Evolutionary conservation across 2,329 filamentous ascomycete genomes (phyloP), one percentile per base, ranked within the genome.

Genomic region (Periconia sp.): DNA sequence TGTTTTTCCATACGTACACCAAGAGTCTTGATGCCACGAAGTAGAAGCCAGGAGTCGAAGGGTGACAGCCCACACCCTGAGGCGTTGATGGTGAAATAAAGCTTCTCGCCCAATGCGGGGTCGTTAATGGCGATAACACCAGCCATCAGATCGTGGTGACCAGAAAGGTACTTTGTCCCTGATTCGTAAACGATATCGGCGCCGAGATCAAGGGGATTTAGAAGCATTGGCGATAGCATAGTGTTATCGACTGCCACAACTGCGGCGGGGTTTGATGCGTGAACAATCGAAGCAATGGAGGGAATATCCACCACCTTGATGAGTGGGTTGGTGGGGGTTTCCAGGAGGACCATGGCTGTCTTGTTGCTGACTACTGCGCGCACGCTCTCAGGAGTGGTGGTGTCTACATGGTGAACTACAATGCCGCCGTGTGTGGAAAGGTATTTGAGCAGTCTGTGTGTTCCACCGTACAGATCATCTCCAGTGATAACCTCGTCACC

Each of bases 1-100:
- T 99, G 95, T 79, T 96, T 96, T 73, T 99, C 94, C 92, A 99
- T 97, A 66, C 94, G 92, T 50, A 99, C 94, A 57, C 92, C 92
- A 7, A 99, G 82, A 0, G 94, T 99, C 80, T 99, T 99, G 73
- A 99, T 86, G 17, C 94, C 94, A 53, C 94, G 86, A 82, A 99
- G 91, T 40, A 99, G 85, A 37, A 99, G 83, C 84, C 95, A 99
- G 0, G 91, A 93, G 76, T 99, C 94, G 70, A 97, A 96, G 3
- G 95, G 94, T 2, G 92, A 89, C 7, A 99, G 82, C 10, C 94
- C 94, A 70, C 94, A 97, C 42, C 94, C 94, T 0, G 92, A 96
- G 1, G 92, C 87, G 73, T 99, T 99, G 81, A 99, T 97, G 53
- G 91, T 93, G 77, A 97, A 97, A 79, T 89, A 99, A 62, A 99